Evolutionary conservation across 2,329 filamentous ascomycete genomes (phyloP).

Genomic region (Beauveria sp.): DNA sequence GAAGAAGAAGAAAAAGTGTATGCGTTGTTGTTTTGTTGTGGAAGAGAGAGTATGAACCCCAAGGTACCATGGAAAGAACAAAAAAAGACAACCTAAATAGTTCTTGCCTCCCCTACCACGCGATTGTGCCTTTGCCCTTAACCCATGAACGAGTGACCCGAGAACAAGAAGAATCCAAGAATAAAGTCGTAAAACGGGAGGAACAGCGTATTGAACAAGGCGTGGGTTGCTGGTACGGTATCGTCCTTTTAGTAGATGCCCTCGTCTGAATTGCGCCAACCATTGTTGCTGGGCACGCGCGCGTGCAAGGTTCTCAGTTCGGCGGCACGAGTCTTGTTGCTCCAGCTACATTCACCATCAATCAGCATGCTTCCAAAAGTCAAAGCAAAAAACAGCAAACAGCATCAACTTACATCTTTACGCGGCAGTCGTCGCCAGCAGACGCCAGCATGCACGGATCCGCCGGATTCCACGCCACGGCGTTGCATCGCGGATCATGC

Average conservation of each 20-base stretch:
- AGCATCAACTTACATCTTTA: constrained; percentile 66
- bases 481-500: constrained; percentile 73
- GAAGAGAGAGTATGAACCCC: no score
- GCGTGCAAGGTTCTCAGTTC: constrained; percentile 16
- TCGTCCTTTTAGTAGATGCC: neutral
- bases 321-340: constrained; percentile 17
- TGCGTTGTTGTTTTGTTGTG: no score
- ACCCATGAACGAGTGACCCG: neutral
- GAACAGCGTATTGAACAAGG: neutral
- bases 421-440: constrained; percentile 77
- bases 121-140: neutral
- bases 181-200: no score
- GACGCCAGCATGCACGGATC: constrained; percentile 83
- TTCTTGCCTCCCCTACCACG: no score
- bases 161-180: neutral
- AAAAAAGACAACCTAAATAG: neutral
- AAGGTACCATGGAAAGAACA: no score
- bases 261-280: constrained; percentile 14
- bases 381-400: neutral
- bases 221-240: neutral
- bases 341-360: constrained; percentile 15
- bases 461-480: constrained; percentile 80
- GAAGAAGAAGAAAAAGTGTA: no score
- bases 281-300: constrained; percentile 11
- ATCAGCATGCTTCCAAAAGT: neutral